These are phyloP conservation scores for Zychaea mexicana DNA, from an alignment of 371 early-diverging fungal genomes.

Conservation along the genomic window DNA sequence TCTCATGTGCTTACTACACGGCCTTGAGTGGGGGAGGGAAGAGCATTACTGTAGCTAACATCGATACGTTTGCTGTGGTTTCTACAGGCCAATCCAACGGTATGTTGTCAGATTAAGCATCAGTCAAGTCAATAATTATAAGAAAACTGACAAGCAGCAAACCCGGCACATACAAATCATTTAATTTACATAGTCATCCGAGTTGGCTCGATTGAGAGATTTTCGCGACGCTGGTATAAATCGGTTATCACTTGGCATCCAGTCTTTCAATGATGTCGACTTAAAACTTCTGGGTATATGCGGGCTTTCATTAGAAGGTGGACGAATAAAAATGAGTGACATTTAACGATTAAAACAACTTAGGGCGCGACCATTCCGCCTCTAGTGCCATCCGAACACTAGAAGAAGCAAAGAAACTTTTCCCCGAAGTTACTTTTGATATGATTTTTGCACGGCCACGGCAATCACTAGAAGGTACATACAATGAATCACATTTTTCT, in stretches of 20 bases:
- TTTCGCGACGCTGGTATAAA: conserved; percentile 74
- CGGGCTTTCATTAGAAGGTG: too few relatives aligned
- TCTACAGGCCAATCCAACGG: conserved; percentile 71
- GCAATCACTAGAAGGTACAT: conserved; percentile 54
- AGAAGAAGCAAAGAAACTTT: conserved; percentile 56
- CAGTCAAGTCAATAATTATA: too few relatives aligned
- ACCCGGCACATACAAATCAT: not conserved
- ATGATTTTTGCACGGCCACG: conserved; percentile 85
- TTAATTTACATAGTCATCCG: conserved; percentile 44
- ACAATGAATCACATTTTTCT: not conserved
- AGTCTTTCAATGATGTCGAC: conserved; percentile 63
- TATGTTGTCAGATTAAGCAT: conserved; percentile 19
- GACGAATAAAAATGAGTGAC: not conserved
- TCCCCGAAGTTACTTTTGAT: conserved; percentile 75
- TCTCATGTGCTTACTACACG: too few relatives aligned
- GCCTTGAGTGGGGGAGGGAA: too few relatives aligned
- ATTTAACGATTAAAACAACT: not conserved
- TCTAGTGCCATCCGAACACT: conserved; percentile 59
- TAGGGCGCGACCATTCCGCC: conserved; percentile 78
- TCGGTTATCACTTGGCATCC: conserved; percentile 83
- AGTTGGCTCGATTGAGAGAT: conserved; percentile 34
- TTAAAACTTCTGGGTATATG: conserved; percentile 48
- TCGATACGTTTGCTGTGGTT: too few relatives aligned
- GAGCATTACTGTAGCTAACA: too few relatives aligned
- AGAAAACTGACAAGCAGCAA: conserved; percentile 7